phyloP scores from a whole-genome alignment of 2,329 filamentous ascomycete species.

The Colletotrichum tamarilloi region DNA sequence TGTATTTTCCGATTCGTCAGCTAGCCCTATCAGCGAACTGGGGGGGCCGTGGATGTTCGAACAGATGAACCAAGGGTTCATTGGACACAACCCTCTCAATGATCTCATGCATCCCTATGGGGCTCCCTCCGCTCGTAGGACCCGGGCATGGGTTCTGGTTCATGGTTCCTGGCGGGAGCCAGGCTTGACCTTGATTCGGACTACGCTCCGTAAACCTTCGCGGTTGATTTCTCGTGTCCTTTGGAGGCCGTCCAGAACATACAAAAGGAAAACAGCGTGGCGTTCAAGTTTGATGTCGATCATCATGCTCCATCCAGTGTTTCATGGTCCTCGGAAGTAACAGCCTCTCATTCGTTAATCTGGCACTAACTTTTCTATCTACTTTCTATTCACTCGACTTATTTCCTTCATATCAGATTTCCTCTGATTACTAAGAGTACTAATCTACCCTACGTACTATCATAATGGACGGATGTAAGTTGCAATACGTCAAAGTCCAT shows the following conservation, averaged over 20 bases:
- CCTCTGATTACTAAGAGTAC: background rate
- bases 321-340: background rate
- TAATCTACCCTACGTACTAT: background rate
- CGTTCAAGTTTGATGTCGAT: background rate
- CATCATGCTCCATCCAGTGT: background rate
- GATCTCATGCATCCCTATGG: conserved; percentile 35
- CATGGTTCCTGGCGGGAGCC: conserved; percentile 25
- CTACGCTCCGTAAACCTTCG: background rate
- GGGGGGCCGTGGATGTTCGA: background rate
- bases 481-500: background rate
- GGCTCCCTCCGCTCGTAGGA: conserved; percentile 6
- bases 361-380: background rate
- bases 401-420: background rate
- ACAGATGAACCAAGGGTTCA: conserved; percentile 5
- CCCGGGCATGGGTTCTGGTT: background rate
- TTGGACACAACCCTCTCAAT: conserved; percentile 16
- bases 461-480: conserved; percentile 37
- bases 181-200: conserved; percentile 12
- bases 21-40: conserved; percentile 13
- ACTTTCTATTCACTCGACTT: background rate
- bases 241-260: conserved; percentile 29
- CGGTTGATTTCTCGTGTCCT: background rate
- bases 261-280: conserved; percentile 30
- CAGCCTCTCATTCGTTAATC: background rate
- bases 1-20: conserved; percentile 31